Base-by-base conservation (phyloP, 495 filamentous ascomycete genomes). In the Astrothelium macrocarpum region DNA sequence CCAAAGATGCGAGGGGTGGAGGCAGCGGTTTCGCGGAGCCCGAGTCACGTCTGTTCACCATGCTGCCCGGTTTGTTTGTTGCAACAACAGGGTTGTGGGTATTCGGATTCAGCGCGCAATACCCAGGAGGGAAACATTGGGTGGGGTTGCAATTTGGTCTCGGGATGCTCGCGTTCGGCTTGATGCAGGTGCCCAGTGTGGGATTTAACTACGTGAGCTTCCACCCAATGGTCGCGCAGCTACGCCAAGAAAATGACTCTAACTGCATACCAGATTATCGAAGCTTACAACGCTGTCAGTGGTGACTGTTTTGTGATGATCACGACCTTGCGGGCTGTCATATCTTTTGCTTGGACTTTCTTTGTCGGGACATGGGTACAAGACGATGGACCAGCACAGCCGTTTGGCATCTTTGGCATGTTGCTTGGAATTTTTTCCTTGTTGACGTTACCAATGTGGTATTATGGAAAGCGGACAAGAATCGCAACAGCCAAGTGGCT, bases 361-460 rank as follows among this genome's bases (percentile, higher is more conserved):
- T 73, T 73, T 46, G 66, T 66, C 2, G 66, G 66, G 2, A 45
- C 61, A 32, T 73, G 71, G 71, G 60, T 69, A 3, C 60, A 32
- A 1, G 9, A 58, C 1, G 36, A 32, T 7, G 71, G 71, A 14
- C 58, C 68, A 1, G 70, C 70, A 5, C 63, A 69, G 60, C 71
- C 71, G 14, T 73, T 73, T 53, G 71, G 71, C 0, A 69, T 73
- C 34, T 73, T 72, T 63, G 70, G 70, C 29, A 72, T 73, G 70
- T 59, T 73, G 5, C 70, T 72, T 66, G 70, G 66, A n/a, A 26
- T 73, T 10, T 73, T 73, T 62, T 59, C 28, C 4, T 25, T 71
- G 20, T 58, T 68, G 32, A 68, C 68, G 12, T 60, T 71, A n/a
- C 68, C 68, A 25, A 43, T 71, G 49, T 65, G 29, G 53, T 16